phyloP scores from a whole-genome alignment of 192 early-diverging fungal species.

The Podila clonocystis region DNA sequence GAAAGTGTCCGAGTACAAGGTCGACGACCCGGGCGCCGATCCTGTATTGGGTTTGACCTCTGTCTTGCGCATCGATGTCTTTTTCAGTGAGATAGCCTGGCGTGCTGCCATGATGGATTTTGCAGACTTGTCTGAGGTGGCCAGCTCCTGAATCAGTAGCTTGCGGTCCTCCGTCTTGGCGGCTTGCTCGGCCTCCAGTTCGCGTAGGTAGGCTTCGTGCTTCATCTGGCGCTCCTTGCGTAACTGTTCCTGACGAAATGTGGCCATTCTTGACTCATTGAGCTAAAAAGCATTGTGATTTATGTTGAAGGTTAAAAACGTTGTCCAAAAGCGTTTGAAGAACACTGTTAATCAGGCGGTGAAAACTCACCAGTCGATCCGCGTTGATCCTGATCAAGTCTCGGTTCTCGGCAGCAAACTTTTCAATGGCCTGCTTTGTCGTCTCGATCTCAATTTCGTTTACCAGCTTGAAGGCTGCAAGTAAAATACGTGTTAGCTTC shows the following conservation, averaged over 20 bases:
- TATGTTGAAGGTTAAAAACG: background rate
- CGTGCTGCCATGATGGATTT: conserved; percentile 55
- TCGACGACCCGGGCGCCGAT: background rate
- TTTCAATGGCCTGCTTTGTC: conserved; percentile 79
- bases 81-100: conserved; percentile 55
- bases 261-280: conserved; percentile 65
- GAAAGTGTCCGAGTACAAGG: conserved; percentile 32
- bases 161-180: conserved; percentile 72
- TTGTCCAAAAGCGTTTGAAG: background rate
- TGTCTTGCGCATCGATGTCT: conserved; percentile 58
- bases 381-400: conserved; percentile 79
- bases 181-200: conserved; percentile 77
- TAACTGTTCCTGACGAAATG: conserved; percentile 59
- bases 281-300: conserved; percentile 49
- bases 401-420: conserved; percentile 82
- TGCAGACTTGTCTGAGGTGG: conserved; percentile 60
- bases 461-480: conserved; percentile 80
- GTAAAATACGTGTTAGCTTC: background rate
- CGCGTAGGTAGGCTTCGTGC: conserved; percentile 74
- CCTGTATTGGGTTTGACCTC: conserved; percentile 23
- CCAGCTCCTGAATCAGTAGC: conserved; percentile 80
- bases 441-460: conserved; percentile 89
- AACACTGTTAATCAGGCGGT: background rate
- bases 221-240: conserved; percentile 60
- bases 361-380: conserved; percentile 63